These are phyloP conservation scores for Chytriomyces hyalinus DNA, from an alignment of 192 early-diverging fungal species.

Conservation along the genomic window DNA sequence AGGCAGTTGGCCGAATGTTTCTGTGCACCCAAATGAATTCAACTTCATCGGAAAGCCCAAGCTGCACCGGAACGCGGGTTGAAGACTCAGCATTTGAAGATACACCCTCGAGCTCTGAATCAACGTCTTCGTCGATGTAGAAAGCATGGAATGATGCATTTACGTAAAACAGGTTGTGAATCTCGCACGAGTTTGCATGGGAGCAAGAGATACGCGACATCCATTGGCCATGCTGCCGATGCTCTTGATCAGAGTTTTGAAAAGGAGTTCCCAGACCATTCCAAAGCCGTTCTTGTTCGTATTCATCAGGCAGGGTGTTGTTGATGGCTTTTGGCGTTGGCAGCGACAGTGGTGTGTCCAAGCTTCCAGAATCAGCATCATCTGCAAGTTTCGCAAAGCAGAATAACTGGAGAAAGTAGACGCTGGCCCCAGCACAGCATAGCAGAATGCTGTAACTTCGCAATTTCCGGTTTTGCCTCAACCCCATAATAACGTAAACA, in stretches of 20 bases:
- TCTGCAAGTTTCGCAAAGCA: no score
- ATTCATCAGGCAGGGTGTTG: no score
- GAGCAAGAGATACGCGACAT: neutral
- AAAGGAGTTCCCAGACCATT: neutral
- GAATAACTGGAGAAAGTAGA: no score
- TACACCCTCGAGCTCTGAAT: neutral
- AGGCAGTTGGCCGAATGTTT: constrained; percentile 10
- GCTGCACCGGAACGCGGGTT: neutral
- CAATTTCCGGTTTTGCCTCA: no score
- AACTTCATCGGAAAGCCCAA: neutral
- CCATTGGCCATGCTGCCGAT: neutral
- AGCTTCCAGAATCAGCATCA: no score
- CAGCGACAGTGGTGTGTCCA: no score
- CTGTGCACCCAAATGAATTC: constrained; percentile 11
- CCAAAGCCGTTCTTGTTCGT: neutral
- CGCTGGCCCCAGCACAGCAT: no score
- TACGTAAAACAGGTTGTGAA: constrained; percentile 16
- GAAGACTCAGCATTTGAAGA: neutral
- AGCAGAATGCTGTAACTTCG: no score
- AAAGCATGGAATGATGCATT: constrained; percentile 22
- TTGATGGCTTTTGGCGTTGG: no score
- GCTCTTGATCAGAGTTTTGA: neutral
- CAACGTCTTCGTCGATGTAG: neutral
- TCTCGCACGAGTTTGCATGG: neutral
- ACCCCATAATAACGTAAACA: neutral